Evolutionary conservation across 2,329 filamentous ascomycete genomes (phyloP).

Genomic region (Phaeosphaeriaceae sp.): DNA sequence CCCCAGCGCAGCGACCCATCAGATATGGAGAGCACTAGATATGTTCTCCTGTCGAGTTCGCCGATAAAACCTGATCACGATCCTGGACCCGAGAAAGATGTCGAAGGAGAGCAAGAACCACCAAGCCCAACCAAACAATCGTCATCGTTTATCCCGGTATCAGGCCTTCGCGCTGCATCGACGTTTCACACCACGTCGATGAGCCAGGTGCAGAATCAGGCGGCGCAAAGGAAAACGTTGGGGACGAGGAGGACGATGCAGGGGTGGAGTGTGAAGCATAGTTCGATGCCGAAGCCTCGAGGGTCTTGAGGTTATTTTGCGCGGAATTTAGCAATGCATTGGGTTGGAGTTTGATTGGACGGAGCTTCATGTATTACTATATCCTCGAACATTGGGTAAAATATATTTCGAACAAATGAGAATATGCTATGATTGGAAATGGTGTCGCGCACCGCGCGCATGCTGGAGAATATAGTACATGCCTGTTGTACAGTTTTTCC

Average conservation of each 20-base stretch:
- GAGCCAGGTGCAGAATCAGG: slow-evolving; percentile 31
- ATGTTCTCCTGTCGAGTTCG: slow-evolving; percentile 57
- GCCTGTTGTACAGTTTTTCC: background rate
- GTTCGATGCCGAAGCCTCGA: slow-evolving; percentile 39
- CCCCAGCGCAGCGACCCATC: slow-evolving; percentile 32
- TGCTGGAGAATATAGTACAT: background rate
- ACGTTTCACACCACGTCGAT: slow-evolving; percentile 56
- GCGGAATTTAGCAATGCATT: background rate
- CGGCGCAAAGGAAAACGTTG: slow-evolving; percentile 54
- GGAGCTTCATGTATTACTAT: background rate
- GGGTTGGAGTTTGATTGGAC: background rate
- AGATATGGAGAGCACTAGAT: slow-evolving; percentile 46
- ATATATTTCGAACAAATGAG: background rate
- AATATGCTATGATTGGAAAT: background rate
- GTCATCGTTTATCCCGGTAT: background rate
- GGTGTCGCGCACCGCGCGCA: background rate
- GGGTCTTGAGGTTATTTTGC: slow-evolving; percentile 11
- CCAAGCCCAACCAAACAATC: slow-evolving; percentile 15
- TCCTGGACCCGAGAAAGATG: slow-evolving; percentile 7
- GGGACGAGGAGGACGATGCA: slow-evolving; percentile 59
- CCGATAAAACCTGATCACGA: slow-evolving; percentile 43
- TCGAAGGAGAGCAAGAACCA: slow-evolving; percentile 3
- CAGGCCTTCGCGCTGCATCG: slow-evolving; percentile 44
- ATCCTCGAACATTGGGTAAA: background rate
- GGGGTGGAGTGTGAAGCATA: slow-evolving; percentile 55